Conservation (phyloP, 306 rosid species). For the Acacia confusa region DNA sequence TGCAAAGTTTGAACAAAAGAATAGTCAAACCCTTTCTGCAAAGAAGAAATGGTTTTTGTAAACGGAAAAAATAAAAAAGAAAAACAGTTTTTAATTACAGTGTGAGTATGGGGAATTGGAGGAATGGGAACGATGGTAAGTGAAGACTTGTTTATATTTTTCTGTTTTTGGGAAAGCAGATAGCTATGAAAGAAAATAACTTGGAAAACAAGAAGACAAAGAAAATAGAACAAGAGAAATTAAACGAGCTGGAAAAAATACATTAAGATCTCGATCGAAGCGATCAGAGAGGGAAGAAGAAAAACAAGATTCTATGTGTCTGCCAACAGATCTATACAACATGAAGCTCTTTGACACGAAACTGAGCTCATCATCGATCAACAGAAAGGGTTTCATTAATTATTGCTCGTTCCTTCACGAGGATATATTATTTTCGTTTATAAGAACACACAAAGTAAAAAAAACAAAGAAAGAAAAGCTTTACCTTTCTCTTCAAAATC, state of each 20-base stretch:
- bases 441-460: not conserved
- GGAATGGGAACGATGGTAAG: not conserved
- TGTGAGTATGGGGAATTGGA: slow-evolving; percentile 4
- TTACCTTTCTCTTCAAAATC: not conserved
- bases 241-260: not conserved
- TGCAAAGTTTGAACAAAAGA: not conserved
- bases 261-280: not conserved
- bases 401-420: not conserved
- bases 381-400: not conserved
- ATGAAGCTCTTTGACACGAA: not conserved
- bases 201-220: not conserved
- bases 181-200: not conserved
- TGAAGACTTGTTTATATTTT: not conserved
- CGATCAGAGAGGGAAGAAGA: not conserved
- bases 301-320: not conserved
- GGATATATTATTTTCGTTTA: not conserved
- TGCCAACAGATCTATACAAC: not conserved
- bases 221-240: not conserved
- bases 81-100: not conserved
- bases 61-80: not conserved
- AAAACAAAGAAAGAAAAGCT: not conserved
- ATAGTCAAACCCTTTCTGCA: not conserved
- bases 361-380: not conserved
- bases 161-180: slow-evolving; percentile 1
- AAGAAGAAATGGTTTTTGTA: no score